phyloP scores from a whole-genome alignment of 2,329 filamentous ascomycete species.

The Hypoxylon sp. region DNA sequence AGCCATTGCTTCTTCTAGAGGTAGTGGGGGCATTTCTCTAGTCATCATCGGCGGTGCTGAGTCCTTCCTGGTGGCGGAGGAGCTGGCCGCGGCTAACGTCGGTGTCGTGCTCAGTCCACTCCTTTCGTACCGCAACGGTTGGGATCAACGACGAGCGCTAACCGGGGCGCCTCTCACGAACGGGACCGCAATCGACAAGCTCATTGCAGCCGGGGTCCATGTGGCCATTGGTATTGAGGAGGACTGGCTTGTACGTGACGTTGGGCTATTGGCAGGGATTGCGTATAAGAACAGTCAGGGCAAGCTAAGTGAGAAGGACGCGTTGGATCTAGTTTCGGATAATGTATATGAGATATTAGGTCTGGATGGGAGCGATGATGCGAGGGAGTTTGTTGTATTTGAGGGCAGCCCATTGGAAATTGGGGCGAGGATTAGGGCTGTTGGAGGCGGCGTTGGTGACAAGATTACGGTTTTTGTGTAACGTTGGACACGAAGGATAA shows the following conservation, averaged over 20 bases:
- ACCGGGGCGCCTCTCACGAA: conserved; percentile 77
- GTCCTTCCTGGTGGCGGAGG: conserved; percentile 70
- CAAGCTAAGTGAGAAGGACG: conserved; percentile 66
- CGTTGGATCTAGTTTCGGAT: conserved; percentile 69
- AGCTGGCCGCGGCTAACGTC: conserved; percentile 69
- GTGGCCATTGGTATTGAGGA: conserved; percentile 72
- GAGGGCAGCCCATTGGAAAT: conserved; percentile 75
- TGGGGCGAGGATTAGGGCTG: conserved; percentile 68
- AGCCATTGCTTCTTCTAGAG: conserved; percentile 50
- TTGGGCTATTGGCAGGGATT: conserved; percentile 72
- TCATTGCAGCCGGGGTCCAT: conserved; percentile 71
- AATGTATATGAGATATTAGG: conserved; percentile 73
- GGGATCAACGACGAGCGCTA: conserved; percentile 74
- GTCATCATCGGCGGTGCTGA: conserved; percentile 75
- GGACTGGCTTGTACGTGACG: conserved; percentile 73
- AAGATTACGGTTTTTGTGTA: conserved; percentile 57
- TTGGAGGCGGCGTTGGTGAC: conserved; percentile 61
- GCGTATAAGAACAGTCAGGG: conserved; percentile 71
- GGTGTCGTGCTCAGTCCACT: conserved; percentile 73
- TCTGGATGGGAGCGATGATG: conserved; percentile 51
- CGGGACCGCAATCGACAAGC: conserved; percentile 71
- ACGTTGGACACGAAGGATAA: too few species aligned
- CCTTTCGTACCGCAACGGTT: conserved; percentile 67
- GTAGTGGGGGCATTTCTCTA: conserved; percentile 60
- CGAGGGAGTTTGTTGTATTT: conserved; percentile 71